A percentile compares a stretch with the other conserved stretches of the same genome.
Evolutionary conservation across 75 land plant species (phyloP).

Genomic region (Larix kaempferi): DNA sequence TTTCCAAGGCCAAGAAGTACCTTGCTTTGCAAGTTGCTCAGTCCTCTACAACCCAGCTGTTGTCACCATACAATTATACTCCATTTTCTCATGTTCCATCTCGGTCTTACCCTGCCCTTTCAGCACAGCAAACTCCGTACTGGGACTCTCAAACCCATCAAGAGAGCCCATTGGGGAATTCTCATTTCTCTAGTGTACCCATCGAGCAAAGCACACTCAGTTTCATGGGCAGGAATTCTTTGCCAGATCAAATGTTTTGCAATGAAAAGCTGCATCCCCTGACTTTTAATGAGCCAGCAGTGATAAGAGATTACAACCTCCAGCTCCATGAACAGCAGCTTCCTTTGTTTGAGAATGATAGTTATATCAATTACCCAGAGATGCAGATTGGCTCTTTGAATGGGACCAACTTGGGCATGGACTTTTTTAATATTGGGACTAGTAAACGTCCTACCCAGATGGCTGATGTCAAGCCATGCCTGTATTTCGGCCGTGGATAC

Average conservation of each 20-base stretch:
- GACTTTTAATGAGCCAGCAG: not conserved
- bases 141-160: constrained; percentile 31
- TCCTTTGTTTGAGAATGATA: constrained; percentile 11
- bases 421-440: constrained; percentile 10
- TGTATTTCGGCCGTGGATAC: constrained; percentile 74
- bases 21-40: constrained; percentile 24
- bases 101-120: constrained; percentile 22
- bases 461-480: constrained; percentile 63
- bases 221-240: constrained; percentile 9
- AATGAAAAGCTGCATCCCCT: constrained; percentile 17
- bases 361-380: constrained; percentile 10
- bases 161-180: constrained; percentile 1
- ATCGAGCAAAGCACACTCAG: constrained; percentile 1
- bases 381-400: constrained; percentile 3
- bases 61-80: constrained; percentile 10
- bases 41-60: constrained; percentile 5
- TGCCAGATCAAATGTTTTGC: constrained; percentile 16
- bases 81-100: constrained; percentile 13
- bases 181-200: constrained; percentile 13
- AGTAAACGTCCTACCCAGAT: constrained; percentile 8
- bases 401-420: not conserved
- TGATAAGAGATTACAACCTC: constrained; percentile 3
- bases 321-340: constrained; percentile 7
- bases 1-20: constrained; percentile 47
- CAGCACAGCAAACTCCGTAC: constrained; percentile 7